Base-by-base conservation (phyloP, 805 yeast species). In the Vanderwaltozyma tropicalis region DNA sequence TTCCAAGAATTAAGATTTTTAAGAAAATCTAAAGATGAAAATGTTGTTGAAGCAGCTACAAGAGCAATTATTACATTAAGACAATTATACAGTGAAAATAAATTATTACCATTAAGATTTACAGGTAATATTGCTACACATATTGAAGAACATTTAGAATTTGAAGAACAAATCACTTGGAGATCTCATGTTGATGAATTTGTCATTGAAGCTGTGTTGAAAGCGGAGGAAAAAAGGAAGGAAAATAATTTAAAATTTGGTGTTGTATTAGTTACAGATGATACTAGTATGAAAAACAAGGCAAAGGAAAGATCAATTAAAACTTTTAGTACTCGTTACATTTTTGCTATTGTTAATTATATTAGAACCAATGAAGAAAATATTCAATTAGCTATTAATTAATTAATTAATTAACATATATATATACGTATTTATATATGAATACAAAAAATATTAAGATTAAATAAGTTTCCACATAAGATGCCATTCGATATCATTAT, bases 1-100 rank as follows among this genome's bases (percentile, higher is more conserved):
- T 82, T 81, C 52, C 89, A 81, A 61, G 92, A 82, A 50, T 62
- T 82, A 42, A 61, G 89, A 48, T 77, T 84, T 6, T 60, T 82
- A 43, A 62, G 89, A 41, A 73, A 80, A 47, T 77, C 85, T 0
- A 71, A 75, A 14, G 92, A 82, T 53, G 78, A 78, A 1, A 72
- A 80, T 4, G 77, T 82, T 15, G 74, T 85, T 1, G 92, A 82
- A 53, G 80, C 87, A 2, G 89, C 89, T 0, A 80, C 89, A 0
- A 62, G 94, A 36, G 82, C 87, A 1, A 87, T 82, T 6, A 78
- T 82, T 4, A 78, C 81, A 6, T 69, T 80, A 29, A 65, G 88
- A 42, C 87, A 80, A 49, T 60, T 82, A 36, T 77, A 75, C 46
- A 53, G 68, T 15, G 76, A 78, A 32, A 64, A 67, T 34, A 71